Base-by-base conservation (phyloP, 2,329 filamentous ascomycete species). In the Aspergillus quadricinctus region DNA sequence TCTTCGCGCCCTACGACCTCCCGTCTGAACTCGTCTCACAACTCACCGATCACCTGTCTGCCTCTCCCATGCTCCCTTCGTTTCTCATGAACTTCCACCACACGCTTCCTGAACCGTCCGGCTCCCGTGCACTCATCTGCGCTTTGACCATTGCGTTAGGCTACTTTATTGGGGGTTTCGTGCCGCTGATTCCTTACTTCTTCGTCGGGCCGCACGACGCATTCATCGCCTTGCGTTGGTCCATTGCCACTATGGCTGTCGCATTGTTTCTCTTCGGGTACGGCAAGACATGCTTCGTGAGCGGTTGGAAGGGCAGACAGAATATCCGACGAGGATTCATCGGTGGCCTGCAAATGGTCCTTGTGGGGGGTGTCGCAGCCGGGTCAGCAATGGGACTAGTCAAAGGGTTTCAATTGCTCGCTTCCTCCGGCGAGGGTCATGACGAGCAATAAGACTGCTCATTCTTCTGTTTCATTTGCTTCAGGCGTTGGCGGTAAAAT, bases 171-270 rank as follows among this genome's bases (percentile, higher is more conserved):
- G 74, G 77, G 52, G 77, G 77, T 1, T 75, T 79, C 46, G 70
- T 79, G 14, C 80, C 81, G 6, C 74, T 83, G 61, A 70, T 82
- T 0, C 81, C 81, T 0, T 83, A 83, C 64, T 82, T 83, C 59
- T 75, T 75, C 87, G 61, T 95, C 83, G 55, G 91, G 83, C 63
- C 85, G 79, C 48, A 92, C 87, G 72, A 97, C 90, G 60, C 88
- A 80, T 79, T 93, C 92, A 71, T 96, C 88, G 60, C 93, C 81
- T 63, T 87, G 46, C 77, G 75, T 57, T 76, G 75, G 64, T 81
- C 78, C n/a, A 80, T 82, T 52, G 77, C 74, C n/a, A 76, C 81
- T 17, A 82, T 81, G 61, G 73, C 71, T 1, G 60, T 81, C 21
- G 75, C 80, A 1, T 66, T 83, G 28, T 70, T 83, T 49, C 50